These are phyloP conservation scores for Citeromyces nyonsensis DNA, from an alignment of 805 yeast genomes.

Conservation along the genomic window DNA sequence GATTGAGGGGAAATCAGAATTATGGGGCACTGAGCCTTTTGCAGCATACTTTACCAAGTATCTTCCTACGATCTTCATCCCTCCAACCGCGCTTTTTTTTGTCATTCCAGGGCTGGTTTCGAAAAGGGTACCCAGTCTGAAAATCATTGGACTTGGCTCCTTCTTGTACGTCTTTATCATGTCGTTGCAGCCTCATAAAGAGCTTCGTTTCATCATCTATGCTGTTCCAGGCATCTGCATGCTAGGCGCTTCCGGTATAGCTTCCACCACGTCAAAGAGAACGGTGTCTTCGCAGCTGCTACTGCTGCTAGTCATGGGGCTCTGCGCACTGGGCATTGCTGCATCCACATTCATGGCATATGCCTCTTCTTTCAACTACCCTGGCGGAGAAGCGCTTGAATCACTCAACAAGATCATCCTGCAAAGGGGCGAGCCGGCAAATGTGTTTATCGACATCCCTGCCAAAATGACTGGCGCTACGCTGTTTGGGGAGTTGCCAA, in stretches of 20 bases:
- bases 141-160: constrained; percentile 33
- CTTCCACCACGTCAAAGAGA: constrained; percentile 8
- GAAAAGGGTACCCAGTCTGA: constrained; percentile 17
- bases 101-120: constrained; percentile 17
- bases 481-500: constrained; percentile 50
- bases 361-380: constrained; percentile 66
- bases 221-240: constrained; percentile 53
- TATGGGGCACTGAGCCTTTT: constrained; percentile 82
- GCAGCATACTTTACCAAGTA: constrained; percentile 47
- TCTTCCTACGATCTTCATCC: constrained; percentile 26
- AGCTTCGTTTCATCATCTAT: constrained; percentile 83
- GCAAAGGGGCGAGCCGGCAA: constrained; percentile 6
- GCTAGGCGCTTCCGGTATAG: constrained; percentile 47
- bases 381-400: constrained; percentile 70
- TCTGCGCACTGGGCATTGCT: constrained; percentile 18
- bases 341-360: constrained; percentile 36
- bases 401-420: constrained; percentile 29
- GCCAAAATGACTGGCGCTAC: constrained; percentile 84
- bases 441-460: constrained; percentile 63
- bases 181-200: constrained; percentile 84
- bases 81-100: constrained; percentile 25
- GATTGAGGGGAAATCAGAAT: constrained; percentile 50
- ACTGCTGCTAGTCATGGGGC: constrained; percentile 10
- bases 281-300: constrained; percentile 3
- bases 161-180: constrained; percentile 40